Percentiles rank a stretch among this genome's conserved stretches.
Conservation (phyloP, 331 rosid species). For the Quercus lobata region DNA sequence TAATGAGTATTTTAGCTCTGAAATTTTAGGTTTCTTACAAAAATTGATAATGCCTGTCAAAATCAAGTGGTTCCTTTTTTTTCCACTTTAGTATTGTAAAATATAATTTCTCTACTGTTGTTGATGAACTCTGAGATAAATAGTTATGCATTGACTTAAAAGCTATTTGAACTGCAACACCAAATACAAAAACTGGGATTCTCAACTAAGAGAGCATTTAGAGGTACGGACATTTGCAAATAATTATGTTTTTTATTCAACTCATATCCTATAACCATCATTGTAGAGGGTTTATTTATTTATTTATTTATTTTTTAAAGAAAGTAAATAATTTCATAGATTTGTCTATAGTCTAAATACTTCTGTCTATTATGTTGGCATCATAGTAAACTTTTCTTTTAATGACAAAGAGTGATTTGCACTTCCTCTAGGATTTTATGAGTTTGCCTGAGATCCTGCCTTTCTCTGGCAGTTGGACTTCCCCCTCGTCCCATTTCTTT, state of each 20-base stretch:
- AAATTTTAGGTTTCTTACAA: neutral
- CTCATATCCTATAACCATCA: neutral
- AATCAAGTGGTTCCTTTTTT: neutral
- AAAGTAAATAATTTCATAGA: neutral
- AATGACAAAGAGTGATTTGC: neutral
- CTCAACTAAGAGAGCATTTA: neutral
- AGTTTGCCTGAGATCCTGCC: neutral
- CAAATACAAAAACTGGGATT: neutral
- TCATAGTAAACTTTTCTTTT: neutral
- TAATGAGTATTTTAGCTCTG: neutral
- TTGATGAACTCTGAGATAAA: neutral
- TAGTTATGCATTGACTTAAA: neutral
- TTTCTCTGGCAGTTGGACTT: neutral
- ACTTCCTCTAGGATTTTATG: neutral
- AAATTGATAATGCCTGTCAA: neutral
- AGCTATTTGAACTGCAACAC: conserved; percentile 6
- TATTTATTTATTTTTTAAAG: too few species aligned
- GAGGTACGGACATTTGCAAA: conserved; percentile 1
- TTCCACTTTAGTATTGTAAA: neutral
- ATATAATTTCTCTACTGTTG: neutral
- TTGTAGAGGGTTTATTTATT: neutral
- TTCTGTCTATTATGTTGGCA: neutral
- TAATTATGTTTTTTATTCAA: neutral
- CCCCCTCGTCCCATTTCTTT: too few species aligned
- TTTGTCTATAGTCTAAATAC: neutral